Base-by-base conservation (phyloP, 202 grass and related monocot genomes). In the Setaria italica region DNA sequence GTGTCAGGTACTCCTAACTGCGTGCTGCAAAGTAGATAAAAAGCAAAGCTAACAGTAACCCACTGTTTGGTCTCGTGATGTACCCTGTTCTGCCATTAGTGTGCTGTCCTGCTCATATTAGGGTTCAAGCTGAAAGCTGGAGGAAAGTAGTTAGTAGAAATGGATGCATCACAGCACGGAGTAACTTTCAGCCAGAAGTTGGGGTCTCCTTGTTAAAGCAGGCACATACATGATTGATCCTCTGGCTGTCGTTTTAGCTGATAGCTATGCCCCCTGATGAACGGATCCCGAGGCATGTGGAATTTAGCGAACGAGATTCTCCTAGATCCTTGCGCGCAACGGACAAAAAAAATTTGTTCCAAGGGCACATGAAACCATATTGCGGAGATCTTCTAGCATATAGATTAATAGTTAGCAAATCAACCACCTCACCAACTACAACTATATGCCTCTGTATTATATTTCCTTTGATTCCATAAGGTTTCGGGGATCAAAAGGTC, bases 401-500 rank as follows among this genome's bases (percentile, higher is more conserved):
- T 57, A 32, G 35, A 73, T 84, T 79, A 57, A 7, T 29, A 88
- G 15, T 39, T 10, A 56, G 45, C 47, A 41, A 67, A 84, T 57
- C 74, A 83, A 83, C 66, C 65, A 72, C 74, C 56, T 9, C 53
- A 55, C 51, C 50, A 63, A 64, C 69, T 66, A 34, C n/a, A 32
- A 2, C 29, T 74, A 11, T 45, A 34, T 20, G 45, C 32, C 48
- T 47, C 7, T 25, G 11, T 33, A 68, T 77, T 47, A 37, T 34
- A 68, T 63, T 56, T 35, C 20, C 37, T 58, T 58, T 66, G 57
- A 49, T 67, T 73, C 35, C 49, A 32, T 30, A 30, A 74, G 21
- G 21, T 79, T 79, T 55, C 67, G 29, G 55, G 29, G 51, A 80
- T 89, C 68, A 49, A 84, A 69, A 70, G 80, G 80, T 19, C 45